Conservation (phyloP, 2,329 filamentous ascomycete species). For the Rhynchosporium agropyri region DNA sequence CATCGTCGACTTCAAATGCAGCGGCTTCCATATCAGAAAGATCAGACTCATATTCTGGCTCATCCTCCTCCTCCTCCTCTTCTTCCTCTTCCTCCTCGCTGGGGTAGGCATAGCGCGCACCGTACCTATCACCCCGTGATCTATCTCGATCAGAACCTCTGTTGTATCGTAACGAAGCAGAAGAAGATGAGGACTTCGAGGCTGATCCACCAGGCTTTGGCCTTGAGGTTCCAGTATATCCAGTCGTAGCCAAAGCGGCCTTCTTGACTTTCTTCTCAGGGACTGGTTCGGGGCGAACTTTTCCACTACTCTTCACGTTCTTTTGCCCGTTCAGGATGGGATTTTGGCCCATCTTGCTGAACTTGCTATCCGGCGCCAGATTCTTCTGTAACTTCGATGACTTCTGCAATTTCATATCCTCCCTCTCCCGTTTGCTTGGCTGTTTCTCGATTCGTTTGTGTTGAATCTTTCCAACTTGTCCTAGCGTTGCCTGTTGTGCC, state of each 20-base stretch:
- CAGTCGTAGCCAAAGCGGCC: constrained; percentile 62
- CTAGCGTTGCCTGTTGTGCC: constrained; percentile 62
- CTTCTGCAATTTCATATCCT: constrained; percentile 37
- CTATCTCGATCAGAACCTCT: constrained; percentile 25
- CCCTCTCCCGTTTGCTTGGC: constrained; percentile 55
- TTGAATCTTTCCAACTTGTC: constrained; percentile 70
- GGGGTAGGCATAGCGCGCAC: constrained; percentile 44
- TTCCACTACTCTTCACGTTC: constrained; percentile 31
- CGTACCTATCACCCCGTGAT: constrained; percentile 32
- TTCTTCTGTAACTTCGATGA: constrained; percentile 36
- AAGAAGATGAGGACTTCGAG: constrained; percentile 35
- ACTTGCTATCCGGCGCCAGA: constrained; percentile 37
- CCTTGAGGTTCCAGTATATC: constrained; percentile 66
- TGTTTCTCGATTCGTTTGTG: constrained; percentile 72
- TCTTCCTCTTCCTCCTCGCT: constrained; percentile 44
- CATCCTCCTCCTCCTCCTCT: constrained; percentile 60
- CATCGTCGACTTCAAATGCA: constrained; percentile 70
- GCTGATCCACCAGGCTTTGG: constrained; percentile 50
- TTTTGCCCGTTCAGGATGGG: constrained; percentile 28
- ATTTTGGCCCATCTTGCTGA: constrained; percentile 28
- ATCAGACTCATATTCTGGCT: constrained; percentile 66
- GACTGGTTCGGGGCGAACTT: constrained; percentile 39
- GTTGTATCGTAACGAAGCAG: constrained; percentile 31
- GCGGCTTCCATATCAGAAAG: constrained; percentile 77
- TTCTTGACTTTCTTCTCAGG: constrained; percentile 63